Conservation (phyloP, 2,329 filamentous ascomycete genomes). For the Rhytidhysteron rufulum region DNA sequence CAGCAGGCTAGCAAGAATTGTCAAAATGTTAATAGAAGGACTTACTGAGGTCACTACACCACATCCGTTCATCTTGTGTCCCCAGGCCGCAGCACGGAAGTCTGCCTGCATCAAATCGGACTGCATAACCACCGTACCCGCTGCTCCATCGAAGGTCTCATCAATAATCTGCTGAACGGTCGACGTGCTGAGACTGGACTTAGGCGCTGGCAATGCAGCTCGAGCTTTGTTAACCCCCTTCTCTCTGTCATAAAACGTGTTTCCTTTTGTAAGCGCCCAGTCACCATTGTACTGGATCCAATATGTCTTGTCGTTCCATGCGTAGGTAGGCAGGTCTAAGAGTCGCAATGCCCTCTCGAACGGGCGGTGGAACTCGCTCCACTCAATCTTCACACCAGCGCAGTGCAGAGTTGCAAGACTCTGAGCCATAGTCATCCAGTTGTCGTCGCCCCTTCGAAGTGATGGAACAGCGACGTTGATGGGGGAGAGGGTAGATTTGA, state of each 20-base stretch:
- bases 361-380: constrained; percentile 57
- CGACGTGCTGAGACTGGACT: constrained; percentile 24
- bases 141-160: constrained; percentile 22
- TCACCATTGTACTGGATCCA: constrained; percentile 34
- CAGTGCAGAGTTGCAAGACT: constrained; percentile 50
- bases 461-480: constrained; percentile 4
- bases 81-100: constrained; percentile 36
- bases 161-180: constrained; percentile 35
- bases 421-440: constrained; percentile 37
- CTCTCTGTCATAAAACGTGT: constrained; percentile 11
- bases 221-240: not conserved
- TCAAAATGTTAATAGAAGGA: no score
- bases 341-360: constrained; percentile 46
- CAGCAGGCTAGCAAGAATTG: no score
- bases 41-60: constrained; percentile 45
- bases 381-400: constrained; percentile 55
- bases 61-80: constrained; percentile 43
- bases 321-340: constrained; percentile 49
- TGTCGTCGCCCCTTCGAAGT: constrained; percentile 5
- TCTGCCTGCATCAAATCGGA: constrained; percentile 40
- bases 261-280: constrained; percentile 24
- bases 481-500: constrained; percentile 28
- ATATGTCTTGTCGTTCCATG: constrained; percentile 32
- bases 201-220: not conserved
- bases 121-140: constrained; percentile 29